Conservation (phyloP, 306 rosid genomes). For the Ormosia semicastrata region DNA sequence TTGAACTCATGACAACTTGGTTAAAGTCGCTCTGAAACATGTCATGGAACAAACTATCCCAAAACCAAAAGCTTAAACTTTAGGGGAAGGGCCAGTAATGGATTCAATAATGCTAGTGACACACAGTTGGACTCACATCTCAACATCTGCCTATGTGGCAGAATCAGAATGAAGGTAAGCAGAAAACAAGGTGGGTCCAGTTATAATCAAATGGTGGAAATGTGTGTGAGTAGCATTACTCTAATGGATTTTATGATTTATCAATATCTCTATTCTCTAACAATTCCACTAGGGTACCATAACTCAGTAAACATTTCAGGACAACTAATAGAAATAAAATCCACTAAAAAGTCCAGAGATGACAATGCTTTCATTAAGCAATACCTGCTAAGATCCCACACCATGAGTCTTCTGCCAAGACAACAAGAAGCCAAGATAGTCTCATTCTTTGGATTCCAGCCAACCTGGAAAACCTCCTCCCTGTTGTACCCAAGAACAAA, state of each 20-base stretch:
- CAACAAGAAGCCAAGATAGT: slow-evolving; percentile 96
- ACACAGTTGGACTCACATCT: too few relatives aligned
- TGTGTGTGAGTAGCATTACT: too few relatives aligned
- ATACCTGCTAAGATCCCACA: slow-evolving; percentile 99
- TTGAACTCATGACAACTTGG: neutral
- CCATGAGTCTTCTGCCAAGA: slow-evolving; percentile 98
- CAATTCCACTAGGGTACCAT: neutral
- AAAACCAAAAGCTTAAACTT: neutral
- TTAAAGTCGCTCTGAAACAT: neutral
- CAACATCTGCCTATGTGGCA: too few relatives aligned
- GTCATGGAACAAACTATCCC: neutral
- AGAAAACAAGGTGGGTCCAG: too few relatives aligned
- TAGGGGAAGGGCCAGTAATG: neutral
- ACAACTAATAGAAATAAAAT: neutral
- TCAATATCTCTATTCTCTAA: neutral
- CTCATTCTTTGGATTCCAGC: slow-evolving; percentile 98
- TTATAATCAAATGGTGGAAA: too few relatives aligned
- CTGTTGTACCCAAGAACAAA: slow-evolving; percentile 37
- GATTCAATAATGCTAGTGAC: neutral
- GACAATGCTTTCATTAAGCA: slow-evolving; percentile 9
- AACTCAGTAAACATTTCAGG: neutral
- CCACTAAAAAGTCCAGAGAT: neutral
- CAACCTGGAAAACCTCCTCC: slow-evolving; percentile 99
- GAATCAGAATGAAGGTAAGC: too few relatives aligned
- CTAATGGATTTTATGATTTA: neutral